Evolutionary conservation across 176 grass and related monocot genomes (phyloP), one percentile per base, ranked within the genome.

Genomic region (Panicum miliaceum): DNA sequence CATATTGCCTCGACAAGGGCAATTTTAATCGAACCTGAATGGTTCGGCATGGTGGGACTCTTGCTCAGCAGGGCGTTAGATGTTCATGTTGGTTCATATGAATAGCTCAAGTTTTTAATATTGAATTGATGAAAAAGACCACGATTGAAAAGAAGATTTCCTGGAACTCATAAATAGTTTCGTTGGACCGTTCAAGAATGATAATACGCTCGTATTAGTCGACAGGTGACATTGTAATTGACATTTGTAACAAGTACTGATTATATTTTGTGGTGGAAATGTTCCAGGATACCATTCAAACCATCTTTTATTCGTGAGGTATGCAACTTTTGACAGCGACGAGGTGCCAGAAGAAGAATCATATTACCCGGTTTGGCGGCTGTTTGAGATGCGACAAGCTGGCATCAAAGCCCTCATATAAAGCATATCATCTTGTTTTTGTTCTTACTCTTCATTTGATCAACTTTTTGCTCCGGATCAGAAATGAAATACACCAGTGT

Each of bases 361-460:
- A 27, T 96, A 90, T 38, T 96, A 83, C 64, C 88, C 96, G 1
- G 93, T 92, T 29, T 98, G 96, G 96, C 84, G 89, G 60, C 70
- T 98, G 82, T 93, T 89, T 38, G 93, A 98, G 84, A 93, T 98
- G 83, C 96, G 96, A 65, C 89, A 90, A 75, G 64, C 89, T 53
- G 93, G 91, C 46, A 52, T 96, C 45, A 90, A 90, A 85, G 82
- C 93, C 76, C 96, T 98, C 43, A 98, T 98, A 86, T 98, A 98
- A 85, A 85, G 6, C 46, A 83, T 57, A 19, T 23, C 34, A 2
- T 32, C 29, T 32, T 32, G 12, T 81, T 68, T 62, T 57, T 38
- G 12, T 37, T 23, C 14, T 13, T 56, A 16, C 65, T 71, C 46
- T 58, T 68, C 40, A 16, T 71, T 82, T 43, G 6, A 3, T 43